Base-by-base conservation (phyloP, 257 asterid species). In the Prunella vulgaris region DNA sequence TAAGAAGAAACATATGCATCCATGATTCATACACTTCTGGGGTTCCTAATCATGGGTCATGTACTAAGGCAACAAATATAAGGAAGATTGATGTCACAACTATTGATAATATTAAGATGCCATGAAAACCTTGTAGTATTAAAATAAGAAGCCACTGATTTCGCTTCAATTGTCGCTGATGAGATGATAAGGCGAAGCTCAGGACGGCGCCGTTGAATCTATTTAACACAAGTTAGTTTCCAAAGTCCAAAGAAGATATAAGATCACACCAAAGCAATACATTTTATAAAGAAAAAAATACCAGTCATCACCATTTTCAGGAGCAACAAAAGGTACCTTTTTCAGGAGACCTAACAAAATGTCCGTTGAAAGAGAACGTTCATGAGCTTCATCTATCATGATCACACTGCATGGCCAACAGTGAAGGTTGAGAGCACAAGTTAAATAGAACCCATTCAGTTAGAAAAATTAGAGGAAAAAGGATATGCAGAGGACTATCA, bases 371-470 rank as follows among this genome's bases (percentile, higher is more conserved):
- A 94, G 88, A 42, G 99, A 94, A 71, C 96, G 87, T 74, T 94
- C 99, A 65, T 89, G 99, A 77, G 97, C 99, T 85, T 94, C 99
- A 83, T 94, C 99, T 72, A 94, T 88, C 97, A 91, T 91, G 76
- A 93, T 89, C 54, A 94, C 96, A 80, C 99, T 94, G 88, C 18
- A 68, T 15, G 25, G 54, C 40, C 75, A 73, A 74, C 70, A 72
- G 35, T 10, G 72, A 18, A 74, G 68, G 77, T 73, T 64, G 32
- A 64, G 37, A 12, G 59, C 65, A 80, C 10, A 21, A 8, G 4
- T 44, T 62, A 52, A 33, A 68, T 35, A 69, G 27, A 4, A 46
- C 5, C 25, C n/a, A 52, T 21, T 17, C 35, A 24, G 37, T 57
- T 52, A 9, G 51, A 30, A 52, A 15, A 62, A 28, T n/a, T 33